Conservation (phyloP, 2,329 filamentous ascomycete genomes). For the Aspergillus melleus region DNA sequence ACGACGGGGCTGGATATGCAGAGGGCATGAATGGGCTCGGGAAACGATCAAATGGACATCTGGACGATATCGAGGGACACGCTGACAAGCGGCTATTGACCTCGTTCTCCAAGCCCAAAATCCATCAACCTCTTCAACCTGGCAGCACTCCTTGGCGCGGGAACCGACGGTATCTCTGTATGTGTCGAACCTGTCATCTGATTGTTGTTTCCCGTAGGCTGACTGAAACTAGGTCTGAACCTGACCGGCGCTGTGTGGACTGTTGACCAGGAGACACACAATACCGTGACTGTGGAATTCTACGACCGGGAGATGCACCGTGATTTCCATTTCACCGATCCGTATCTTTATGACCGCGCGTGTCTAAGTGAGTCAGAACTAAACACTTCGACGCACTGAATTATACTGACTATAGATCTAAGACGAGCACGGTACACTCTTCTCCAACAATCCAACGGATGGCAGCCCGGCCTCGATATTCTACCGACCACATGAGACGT, state of each 20-base stretch:
- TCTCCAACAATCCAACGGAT: slow-evolving; percentile 72
- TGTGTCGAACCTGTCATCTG: slow-evolving; percentile 9
- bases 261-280: slow-evolving; percentile 87
- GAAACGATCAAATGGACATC: slow-evolving; percentile 59
- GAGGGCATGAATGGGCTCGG: slow-evolving; percentile 63
- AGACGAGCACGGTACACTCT: slow-evolving; percentile 78
- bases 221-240: slow-evolving; percentile 61
- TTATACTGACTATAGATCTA: slow-evolving; percentile 22
- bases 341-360: slow-evolving; percentile 93
- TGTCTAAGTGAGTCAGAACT: slow-evolving; percentile 64
- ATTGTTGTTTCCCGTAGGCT: slow-evolving; percentile 18
- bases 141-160: slow-evolving; percentile 95
- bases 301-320: slow-evolving; percentile 91
- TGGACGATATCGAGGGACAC: slow-evolving; percentile 46
- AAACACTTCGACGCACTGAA: not conserved
- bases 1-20: slow-evolving; percentile 89
- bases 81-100: slow-evolving; percentile 54
- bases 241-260: slow-evolving; percentile 96
- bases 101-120: slow-evolving; percentile 59
- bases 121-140: slow-evolving; percentile 86
- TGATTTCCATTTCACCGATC: slow-evolving; percentile 97
- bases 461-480: slow-evolving; percentile 78
- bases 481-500: slow-evolving; percentile 94
- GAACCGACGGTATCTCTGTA: slow-evolving; percentile 85
- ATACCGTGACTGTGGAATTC: slow-evolving; percentile 96